Evolutionary conservation across 2,329 filamentous ascomycete species (phyloP), one percentile per base, ranked within the genome.

Genomic region (Ophiostoma sp.): DNA sequence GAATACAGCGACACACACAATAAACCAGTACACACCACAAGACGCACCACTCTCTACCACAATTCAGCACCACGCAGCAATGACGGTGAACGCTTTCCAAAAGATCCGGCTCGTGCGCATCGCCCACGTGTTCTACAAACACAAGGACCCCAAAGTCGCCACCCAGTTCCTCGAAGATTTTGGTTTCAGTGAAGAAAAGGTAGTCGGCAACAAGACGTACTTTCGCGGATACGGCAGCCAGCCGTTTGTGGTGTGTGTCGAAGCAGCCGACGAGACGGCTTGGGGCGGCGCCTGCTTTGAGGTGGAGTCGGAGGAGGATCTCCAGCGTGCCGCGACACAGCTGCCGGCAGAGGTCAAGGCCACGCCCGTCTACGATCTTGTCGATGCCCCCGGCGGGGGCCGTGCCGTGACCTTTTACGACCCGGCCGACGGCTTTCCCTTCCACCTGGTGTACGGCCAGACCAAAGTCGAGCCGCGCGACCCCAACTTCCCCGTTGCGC

Each of bases 151-250:
- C n/a, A 78, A 78, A 2, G 75, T 76, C 13, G 81, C 81, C 6
- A 76, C 77, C 68, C 69, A 77, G 36, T 85, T 85, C 75, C 76
- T 82, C n/a, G 72, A 77, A 4, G 83, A 84, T 76, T 85, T 85
- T 73, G 83, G 83, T 72, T 83, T 84, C 75, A 76, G 75, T 54
- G 78, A 81, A 73, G 75, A 76, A 11, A 78, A 79, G 71, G 76
- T 76, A 68, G 73, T 76, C 2, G 80, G 79, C 36, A 78, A 82
- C 65, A 81, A 79, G 70, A 83, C 85, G 41, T 90, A 85, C 79
- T 88, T 84, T 76, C 83, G 85, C 57, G 87, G 87, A 23, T 89
- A 88, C 75, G 86, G 87, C 17, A 78, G 78, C 7, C 86, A 89
- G 73, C 86, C 86, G 15, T 89, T 86, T 76, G 79, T 88, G 2